Percentiles rank a stretch among this genome's conserved stretches.
phyloP scores from a whole-genome alignment of 2,329 filamentous ascomycete species.

The Aureobasidium vineae region DNA sequence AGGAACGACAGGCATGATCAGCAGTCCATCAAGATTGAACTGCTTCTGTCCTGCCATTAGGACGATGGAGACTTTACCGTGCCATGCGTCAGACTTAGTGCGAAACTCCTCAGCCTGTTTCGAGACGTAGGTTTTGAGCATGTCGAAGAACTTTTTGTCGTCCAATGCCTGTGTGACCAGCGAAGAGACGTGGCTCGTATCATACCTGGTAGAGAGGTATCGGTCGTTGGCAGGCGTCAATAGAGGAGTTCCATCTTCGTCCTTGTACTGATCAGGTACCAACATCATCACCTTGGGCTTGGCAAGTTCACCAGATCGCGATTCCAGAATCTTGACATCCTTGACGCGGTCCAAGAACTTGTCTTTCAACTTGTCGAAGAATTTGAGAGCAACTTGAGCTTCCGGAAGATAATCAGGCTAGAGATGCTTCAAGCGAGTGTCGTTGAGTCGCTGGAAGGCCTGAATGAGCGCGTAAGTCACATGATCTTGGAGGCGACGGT shows the following conservation, averaged over 20 bases:
- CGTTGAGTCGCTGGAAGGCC: conserved; percentile 26
- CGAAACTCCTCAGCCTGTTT: conserved; percentile 6
- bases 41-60: conserved; percentile 1
- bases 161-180: conserved; percentile 1
- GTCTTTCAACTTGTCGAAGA: neutral
- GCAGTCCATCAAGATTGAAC: neutral
- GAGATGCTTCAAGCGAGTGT: conserved; percentile 25
- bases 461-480: conserved; percentile 24
- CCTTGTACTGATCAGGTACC: conserved; percentile 2
- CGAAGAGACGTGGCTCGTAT: neutral
- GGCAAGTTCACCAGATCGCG: neutral
- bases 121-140: conserved; percentile 17
- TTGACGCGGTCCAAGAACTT: neutral
- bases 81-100: conserved; percentile 18
- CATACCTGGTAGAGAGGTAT: conserved; percentile 5
- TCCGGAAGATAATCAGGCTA: conserved; percentile 27
- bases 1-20: conserved; percentile 22
- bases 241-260: neutral
- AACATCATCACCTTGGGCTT: conserved; percentile 9
- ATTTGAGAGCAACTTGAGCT: conserved; percentile 9
- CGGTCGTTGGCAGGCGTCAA: neutral
- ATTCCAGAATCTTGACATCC: neutral
- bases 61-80: conserved; percentile 15
- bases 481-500: conserved; percentile 17
- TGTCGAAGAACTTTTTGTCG: conserved; percentile 19